These are phyloP conservation scores for Citrus reticulata DNA, from an alignment of 345 rosid genomes.

Conservation along the genomic window DNA sequence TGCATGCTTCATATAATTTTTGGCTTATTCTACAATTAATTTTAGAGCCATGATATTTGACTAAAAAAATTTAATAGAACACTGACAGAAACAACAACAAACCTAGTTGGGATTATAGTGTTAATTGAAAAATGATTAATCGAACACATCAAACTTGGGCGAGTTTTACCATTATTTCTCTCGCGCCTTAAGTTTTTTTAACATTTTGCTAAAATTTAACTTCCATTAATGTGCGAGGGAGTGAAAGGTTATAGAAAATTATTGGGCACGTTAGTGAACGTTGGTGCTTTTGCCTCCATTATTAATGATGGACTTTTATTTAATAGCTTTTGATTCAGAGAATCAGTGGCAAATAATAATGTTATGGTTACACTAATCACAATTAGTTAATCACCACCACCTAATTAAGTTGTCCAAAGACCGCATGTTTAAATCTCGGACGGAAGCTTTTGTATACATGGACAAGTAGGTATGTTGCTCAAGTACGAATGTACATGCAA, in stretches of 20 bases:
- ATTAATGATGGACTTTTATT: not conserved
- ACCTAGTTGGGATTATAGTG: not conserved
- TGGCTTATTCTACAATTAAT: not conserved
- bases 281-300: not conserved
- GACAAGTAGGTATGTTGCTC: not conserved
- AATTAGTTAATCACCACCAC: not conserved
- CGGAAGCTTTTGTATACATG: not conserved
- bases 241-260: not conserved
- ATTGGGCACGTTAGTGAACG: too few species aligned
- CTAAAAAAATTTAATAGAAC: too few species aligned
- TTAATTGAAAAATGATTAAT: not conserved
- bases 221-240: not conserved
- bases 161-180: too few species aligned
- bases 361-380: too few species aligned
- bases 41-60: too few species aligned
- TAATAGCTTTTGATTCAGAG: not conserved
- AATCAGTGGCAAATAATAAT: not conserved
- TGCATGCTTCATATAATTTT: too few species aligned
- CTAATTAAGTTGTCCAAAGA: not conserved
- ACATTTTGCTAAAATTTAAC: not conserved
- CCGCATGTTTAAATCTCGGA: not conserved
- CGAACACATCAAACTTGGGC: too few species aligned
- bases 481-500: not conserved
- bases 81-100: too few species aligned
- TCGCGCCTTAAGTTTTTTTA: too few species aligned